Base-by-base conservation (phyloP, 306 rosid species). In the Rosa chinensis region DNA sequence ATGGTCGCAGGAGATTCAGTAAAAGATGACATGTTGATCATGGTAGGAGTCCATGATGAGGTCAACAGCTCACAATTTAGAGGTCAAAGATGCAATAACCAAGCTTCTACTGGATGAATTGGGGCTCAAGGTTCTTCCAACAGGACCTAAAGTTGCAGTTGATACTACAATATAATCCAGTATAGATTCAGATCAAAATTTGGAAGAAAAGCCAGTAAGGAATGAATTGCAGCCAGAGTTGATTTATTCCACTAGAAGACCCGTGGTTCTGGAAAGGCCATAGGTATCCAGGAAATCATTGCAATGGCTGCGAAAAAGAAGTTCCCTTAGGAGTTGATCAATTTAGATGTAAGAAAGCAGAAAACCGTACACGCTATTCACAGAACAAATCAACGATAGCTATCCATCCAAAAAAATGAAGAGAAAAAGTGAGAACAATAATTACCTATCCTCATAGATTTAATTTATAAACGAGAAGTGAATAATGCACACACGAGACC, bases 31-130 rank as follows among this genome's bases (percentile, higher is more conserved):
- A 85, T 92, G 74, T 75, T 90, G 82, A 92, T 92, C 84, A 80
- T 90, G 88, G 84, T 95, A 64, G 96, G 95, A 86, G 87, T 81
- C 75, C 80, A 83, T 28, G 83, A 87, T 28, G 84, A 87, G 87
- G 86, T 81, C 83, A 77, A 59, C 84, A 17, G 76, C 73, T 75
- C 78, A 84, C 49, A 78, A 84, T 79, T 70, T 70, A 48, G 94
- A 76, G 87, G 89, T 93, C 73, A 85, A 86, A 90, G 88, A 88
- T 77, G 87, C 93, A 47, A 88, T 93, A 47, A 79, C 84, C 23
- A 89, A 85, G 85, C 98, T 95, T 76, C 91, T 95, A 70, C 84
- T 32, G 79, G 85, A 89, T 64, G 96, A 95, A 77, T 82, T 95
- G 80, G 92, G 92, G 77, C 94, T 95, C 50, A 89, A 91, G 68